Base-by-base conservation (phyloP, 495 filamentous ascomycete genomes). In the Pseudoneurospora amorphoporcata region DNA sequence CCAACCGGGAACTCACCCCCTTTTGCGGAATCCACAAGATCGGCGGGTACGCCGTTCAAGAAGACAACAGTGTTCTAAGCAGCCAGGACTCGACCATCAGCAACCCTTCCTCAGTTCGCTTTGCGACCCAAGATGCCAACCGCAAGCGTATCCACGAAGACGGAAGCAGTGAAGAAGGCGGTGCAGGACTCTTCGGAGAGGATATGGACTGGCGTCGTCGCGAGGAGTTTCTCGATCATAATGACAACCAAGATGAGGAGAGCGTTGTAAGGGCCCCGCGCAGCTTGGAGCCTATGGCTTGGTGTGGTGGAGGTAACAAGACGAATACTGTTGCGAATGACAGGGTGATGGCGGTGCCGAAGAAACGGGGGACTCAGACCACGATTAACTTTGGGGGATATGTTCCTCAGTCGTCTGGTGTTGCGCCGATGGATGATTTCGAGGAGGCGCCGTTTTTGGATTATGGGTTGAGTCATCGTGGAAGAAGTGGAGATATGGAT, bases 21-120 rank as follows among this genome's bases (percentile, higher is more conserved):
- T 95, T 92, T 81, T 93, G 92, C 81, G 92, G 92, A 1, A 84
- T 92, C 72, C 81, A 90, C 77, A 91, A 90, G 76, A 84, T 88
- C 72, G 90, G 88, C 43, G 88, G 89, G 0, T 76, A 85, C 17
- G 82, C 79, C 41, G 77, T 81, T n/a, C 87, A 89, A 75, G 35
- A 65, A 38, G 37, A 38, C 38, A 71, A 77, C 42, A 75, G 4
- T 81, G 65, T 80, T 80, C 0, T 74, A 1, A 83, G 78, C 78
- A 81, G 79, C 73, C 84, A 86, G 61, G 83, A 84, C 39, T 79
- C 80, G 7, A 35, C 71, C 10, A 78, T 75, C 37, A 72, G 53
- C 17, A 71, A 70, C 2, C 61, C 74, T 3, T 65, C 73, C 4
- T 41, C 65, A 68, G 58, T 53, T 17, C 72, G 45, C 6, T 68